Base-by-base conservation (phyloP, 345 rosid species). In the Eucalyptus curtisii region DNA sequence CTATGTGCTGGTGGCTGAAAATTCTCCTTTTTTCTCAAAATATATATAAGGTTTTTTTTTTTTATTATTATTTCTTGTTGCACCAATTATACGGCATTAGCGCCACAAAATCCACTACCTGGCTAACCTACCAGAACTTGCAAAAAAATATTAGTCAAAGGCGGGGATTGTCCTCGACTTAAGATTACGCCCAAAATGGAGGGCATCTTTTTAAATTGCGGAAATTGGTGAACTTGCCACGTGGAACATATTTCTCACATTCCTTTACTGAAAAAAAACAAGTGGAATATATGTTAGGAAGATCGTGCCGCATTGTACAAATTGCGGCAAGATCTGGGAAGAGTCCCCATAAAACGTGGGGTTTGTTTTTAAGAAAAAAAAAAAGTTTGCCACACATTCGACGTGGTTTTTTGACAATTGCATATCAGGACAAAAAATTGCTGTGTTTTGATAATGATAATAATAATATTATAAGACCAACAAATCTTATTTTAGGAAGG, bases 1-100 rank as follows among this genome's bases (percentile, higher is more conserved):
- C 84, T 20, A 76, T 76, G 84, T 76, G 84, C 84, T 22, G 84
- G 84, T 20, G 84, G 84, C 47, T 19, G 82, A 40, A 76, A 76
- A 19, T 37, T 40, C 82, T 12, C 8, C 81, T 5, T 19, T 19
- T 17, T 17, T 9, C 22, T 30, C 16, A 30, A 61, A 13, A 61
- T 2, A 40, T 55, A 22, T 55, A 55, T 24, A 22, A 24, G 13
- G 5, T 55, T 53, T 53, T 50, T 55, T 53, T 53, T 50, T 24
- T 55, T 20, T 8, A 55, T 16, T 66, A 16, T 33, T 5, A 37
- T 37, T 76, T 76, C 9, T 76, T 40, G 4, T 42, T 40, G 30
- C 84, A 76, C 84, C 40, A 10, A 76, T 76, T 40, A 76, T 20
- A 11, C 84, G 30, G 84, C 47, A 76, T 40, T 76, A 10, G 84